These are phyloP conservation scores for Eimeria acervulina DNA, from an alignment of 169 alveolate species.

Conservation along the genomic window DNA sequence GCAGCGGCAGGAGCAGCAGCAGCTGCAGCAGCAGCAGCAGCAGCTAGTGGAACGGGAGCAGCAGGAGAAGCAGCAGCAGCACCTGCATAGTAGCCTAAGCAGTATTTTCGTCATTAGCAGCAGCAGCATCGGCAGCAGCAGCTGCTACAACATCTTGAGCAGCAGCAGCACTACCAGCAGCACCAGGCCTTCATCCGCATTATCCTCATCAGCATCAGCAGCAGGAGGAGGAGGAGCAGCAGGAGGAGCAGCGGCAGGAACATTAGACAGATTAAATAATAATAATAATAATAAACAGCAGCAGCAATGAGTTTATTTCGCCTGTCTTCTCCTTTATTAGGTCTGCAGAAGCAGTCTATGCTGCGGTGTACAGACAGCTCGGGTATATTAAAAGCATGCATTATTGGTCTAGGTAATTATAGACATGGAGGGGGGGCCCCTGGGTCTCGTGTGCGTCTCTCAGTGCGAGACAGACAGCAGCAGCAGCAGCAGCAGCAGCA, in stretches of 20 bases:
- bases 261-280: too few species aligned
- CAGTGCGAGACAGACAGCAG: constrained; percentile 83
- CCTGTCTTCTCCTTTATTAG: constrained; percentile 78
- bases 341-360: constrained; percentile 88
- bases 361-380: constrained; percentile 8
- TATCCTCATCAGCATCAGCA: not conserved
- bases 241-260: not conserved
- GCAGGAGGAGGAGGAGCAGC: not conserved
- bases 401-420: constrained; percentile 85
- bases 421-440: constrained; percentile 86
- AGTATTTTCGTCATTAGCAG: not conserved
- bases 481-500: not conserved
- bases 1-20: constrained; percentile 11
- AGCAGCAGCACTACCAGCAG: not conserved
- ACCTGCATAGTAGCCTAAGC: too few species aligned
- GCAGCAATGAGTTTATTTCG: constrained; percentile 23
- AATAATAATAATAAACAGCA: not conserved
- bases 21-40: too few species aligned
- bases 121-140: not conserved
- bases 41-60: too few species aligned
- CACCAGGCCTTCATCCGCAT: not conserved
- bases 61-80: too few species aligned
- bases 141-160: not conserved
- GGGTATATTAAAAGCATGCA: constrained; percentile 86
- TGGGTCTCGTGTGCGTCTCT: constrained; percentile 86